These are phyloP conservation scores for Amphibolis antarctica DNA, from an alignment of 106 monocot genomes.

Conservation along the genomic window DNA sequence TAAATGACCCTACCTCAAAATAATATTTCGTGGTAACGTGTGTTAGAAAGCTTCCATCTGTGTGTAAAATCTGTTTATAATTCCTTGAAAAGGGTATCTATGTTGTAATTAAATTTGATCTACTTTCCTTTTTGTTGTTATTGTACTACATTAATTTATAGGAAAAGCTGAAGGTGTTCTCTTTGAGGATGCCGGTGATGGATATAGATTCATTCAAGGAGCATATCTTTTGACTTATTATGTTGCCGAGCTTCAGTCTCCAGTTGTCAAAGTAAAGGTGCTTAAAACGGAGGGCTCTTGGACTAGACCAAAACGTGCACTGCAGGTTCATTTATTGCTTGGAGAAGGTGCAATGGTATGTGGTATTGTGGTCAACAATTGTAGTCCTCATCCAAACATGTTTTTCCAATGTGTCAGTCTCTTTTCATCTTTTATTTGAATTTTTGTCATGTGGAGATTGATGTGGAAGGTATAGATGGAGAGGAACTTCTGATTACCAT, in stretches of 20 bases:
- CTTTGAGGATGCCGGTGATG: conserved; percentile 91
- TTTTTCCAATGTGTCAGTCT: too few relatives aligned
- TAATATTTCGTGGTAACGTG: too few relatives aligned
- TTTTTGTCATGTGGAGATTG: conserved; percentile 41
- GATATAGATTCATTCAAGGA: conserved; percentile 68
- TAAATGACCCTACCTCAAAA: too few relatives aligned
- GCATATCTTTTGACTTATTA: conserved; percentile 68
- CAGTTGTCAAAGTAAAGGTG: conserved; percentile 60
- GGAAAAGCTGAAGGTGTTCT: conserved; percentile 84
- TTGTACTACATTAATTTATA: conserved; percentile 5
- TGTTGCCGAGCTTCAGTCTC: conserved; percentile 58
- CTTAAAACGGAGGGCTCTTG: conserved; percentile 65
- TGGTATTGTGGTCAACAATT: neutral
- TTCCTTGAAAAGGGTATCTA: too few relatives aligned
- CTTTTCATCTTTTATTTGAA: neutral
- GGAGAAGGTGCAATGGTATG: conserved; percentile 76
- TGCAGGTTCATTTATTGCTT: conserved; percentile 58
- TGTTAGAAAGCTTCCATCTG: too few relatives aligned
- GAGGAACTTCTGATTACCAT: conserved; percentile 52
- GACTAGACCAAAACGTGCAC: conserved; percentile 53
- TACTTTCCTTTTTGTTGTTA: neutral
- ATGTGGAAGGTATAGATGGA: conserved; percentile 58
- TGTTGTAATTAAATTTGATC: neutral
- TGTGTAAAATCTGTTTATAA: too few relatives aligned
- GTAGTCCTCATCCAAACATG: too few relatives aligned